Base-by-base conservation (phyloP, 805 yeast species). In the Metschnikowia matae region DNA sequence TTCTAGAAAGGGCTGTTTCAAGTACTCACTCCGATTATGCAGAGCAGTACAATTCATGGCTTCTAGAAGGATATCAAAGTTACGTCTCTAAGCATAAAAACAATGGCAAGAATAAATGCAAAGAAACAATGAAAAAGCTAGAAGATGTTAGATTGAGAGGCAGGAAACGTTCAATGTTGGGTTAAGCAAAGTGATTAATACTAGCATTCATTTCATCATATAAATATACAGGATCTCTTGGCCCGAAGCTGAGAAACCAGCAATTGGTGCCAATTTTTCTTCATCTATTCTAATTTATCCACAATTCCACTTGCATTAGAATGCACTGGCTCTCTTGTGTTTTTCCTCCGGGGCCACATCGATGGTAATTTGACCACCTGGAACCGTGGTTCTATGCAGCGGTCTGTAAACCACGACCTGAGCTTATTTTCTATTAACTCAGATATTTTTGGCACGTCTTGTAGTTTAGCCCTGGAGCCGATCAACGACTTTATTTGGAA, bases 81-180 rank as follows among this genome's bases (percentile, higher is more conserved):
- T 60, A 50, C 18, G 51, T 49, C 17, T 55, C 58, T 21, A 67
- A 68, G 35, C 62, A 60, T 18, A 44, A 44, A 17, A 44, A 35
- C 34, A 35, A 44, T 10, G 78, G 78, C 15, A 58, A 57, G 17
- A 77, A 73, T 55, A 72, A 73, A 58, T 65, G 65, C 48, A 70
- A 62, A 14, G 94, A 86, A 54, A 79, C 84, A 0, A 56, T 81
- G 52, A 76, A 75, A 48, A 78, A 91, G 63, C 77, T 94, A 46
- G 87, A 84, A 48, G 95, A 86, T 40, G 98, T 92, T 1, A 75
- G 98, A 61, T 66, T 86, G 71, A 81, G 99, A 63, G 99, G 99
- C 1, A 78, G 99, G 58, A 94, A 94, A 78, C 80, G 99, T 67
- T 86, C 96, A 51, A 89, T 92, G 96, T 70, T 91, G 44, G 99